Percentiles rank a stretch among this genome's conserved stretches.
Conservation (phyloP, 2,329 filamentous ascomycete genomes). For the Diaporthe destruens region DNA sequence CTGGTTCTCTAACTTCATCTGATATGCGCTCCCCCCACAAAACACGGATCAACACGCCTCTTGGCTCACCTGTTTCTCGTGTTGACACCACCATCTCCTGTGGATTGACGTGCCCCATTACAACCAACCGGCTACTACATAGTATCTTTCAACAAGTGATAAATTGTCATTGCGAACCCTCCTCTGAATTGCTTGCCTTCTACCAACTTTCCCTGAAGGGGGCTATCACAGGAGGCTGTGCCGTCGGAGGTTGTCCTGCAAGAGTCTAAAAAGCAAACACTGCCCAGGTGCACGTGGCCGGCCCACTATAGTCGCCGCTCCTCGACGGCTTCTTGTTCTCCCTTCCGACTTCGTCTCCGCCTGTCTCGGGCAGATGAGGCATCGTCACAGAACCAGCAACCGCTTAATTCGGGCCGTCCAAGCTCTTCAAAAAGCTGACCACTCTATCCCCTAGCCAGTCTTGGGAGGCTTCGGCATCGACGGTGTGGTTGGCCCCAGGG, state of each 20-base stretch:
- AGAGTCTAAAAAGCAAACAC: background rate
- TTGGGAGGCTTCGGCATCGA: constrained; percentile 59
- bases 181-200: background rate
- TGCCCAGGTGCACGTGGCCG: background rate
- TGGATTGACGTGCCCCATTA: background rate
- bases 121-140: background rate
- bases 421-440: constrained; percentile 57
- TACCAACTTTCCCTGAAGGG: background rate
- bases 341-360: background rate
- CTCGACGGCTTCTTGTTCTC: background rate
- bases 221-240: background rate
- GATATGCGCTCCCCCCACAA: constrained; percentile 1
- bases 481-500: constrained; percentile 65
- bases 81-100: background rate
- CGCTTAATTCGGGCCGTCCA: constrained; percentile 39
- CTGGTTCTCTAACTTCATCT: constrained; percentile 25
- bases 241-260: too few species aligned
- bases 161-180: background rate
- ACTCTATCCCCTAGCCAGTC: constrained; percentile 64
- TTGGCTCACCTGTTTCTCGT: background rate
- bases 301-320: background rate
- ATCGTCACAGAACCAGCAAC: background rate
- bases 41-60: constrained; percentile 14
- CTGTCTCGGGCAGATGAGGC: background rate
- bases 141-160: background rate